A percentile compares a stretch with the other conserved stretches of the same genome.
phyloP scores from a whole-genome alignment of 2,329 filamentous ascomycete species.

The Neoascochyta sp. region DNA sequence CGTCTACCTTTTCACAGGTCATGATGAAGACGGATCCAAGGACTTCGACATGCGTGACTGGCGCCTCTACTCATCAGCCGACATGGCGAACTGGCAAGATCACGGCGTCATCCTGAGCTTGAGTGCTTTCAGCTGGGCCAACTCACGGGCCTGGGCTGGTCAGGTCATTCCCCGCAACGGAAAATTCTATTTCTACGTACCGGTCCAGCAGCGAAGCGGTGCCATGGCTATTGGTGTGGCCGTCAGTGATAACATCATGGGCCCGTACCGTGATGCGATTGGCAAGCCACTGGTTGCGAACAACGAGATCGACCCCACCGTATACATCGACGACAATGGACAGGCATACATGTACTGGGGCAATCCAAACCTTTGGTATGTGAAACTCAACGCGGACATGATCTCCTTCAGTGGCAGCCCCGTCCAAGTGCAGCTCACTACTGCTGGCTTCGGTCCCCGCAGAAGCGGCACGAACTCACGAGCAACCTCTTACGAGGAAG shows the following conservation, averaged over 20 bases:
- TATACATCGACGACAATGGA: constrained; percentile 14
- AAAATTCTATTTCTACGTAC: constrained; percentile 18
- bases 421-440: no score
- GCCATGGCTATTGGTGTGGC: constrained; percentile 14
- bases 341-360: constrained; percentile 18
- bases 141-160: constrained; percentile 12
- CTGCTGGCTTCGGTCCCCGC: no score
- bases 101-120: constrained; percentile 12
- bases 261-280: constrained; percentile 13
- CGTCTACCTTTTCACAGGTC: constrained; percentile 14
- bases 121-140: constrained; percentile 12
- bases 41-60: constrained; percentile 14
- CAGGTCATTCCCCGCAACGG: constrained; percentile 13
- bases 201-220: constrained; percentile 8
- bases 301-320: constrained; percentile 15
- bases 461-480: no score
- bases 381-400: constrained; percentile 14
- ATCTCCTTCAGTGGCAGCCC: constrained; percentile 11
- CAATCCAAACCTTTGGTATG: constrained; percentile 13
- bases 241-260: constrained; percentile 10
- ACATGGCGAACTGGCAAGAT: constrained; percentile 18
- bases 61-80: constrained; percentile 10
- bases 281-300: constrained; percentile 13
- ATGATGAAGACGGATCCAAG: constrained; percentile 14
- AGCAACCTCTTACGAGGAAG: no score